Conservation (phyloP, 495 filamentous ascomycete genomes). For the Aspergillus campestris region DNA sequence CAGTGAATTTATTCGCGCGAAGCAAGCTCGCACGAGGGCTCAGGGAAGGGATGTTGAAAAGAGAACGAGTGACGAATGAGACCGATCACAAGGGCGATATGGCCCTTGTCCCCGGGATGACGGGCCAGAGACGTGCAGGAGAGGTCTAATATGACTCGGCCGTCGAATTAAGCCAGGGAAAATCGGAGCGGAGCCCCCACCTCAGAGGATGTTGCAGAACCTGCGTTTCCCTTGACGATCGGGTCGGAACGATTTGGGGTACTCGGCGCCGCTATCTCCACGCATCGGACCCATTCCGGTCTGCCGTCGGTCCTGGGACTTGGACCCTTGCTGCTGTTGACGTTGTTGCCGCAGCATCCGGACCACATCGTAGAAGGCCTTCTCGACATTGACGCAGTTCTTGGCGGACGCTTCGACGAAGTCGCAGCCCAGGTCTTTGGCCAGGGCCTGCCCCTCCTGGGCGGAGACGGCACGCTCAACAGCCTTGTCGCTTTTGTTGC, state of each 20-base stretch:
- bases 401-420: conserved; percentile 99
- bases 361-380: conserved; percentile 97
- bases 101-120: no score
- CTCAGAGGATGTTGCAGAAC: conserved; percentile 37
- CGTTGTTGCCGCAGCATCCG: conserved; percentile 77
- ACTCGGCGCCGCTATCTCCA: conserved; percentile 34
- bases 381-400: conserved; percentile 98
- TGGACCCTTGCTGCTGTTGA: conserved; percentile 41
- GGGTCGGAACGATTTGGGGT: conserved; percentile 34
- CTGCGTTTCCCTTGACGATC: conserved; percentile 29
- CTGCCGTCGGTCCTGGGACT: conserved; percentile 33
- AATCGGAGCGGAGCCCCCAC: no score
- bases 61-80: neutral
- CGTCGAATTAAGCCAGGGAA: no score
- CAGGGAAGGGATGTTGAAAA: conserved; percentile 2
- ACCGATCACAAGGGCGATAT: no score
- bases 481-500: conserved; percentile 95
- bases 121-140: no score
- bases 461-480: conserved; percentile 94
- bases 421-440: conserved; percentile 87
- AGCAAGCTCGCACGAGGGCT: conserved; percentile 12
- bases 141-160: no score
- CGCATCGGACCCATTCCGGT: conserved; percentile 29
- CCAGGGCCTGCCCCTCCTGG: conserved; percentile 87
- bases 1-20: conserved; percentile 12